phyloP scores from a whole-genome alignment of 306 rosid species.

The Amphicarpaea edgeworthii region DNA sequence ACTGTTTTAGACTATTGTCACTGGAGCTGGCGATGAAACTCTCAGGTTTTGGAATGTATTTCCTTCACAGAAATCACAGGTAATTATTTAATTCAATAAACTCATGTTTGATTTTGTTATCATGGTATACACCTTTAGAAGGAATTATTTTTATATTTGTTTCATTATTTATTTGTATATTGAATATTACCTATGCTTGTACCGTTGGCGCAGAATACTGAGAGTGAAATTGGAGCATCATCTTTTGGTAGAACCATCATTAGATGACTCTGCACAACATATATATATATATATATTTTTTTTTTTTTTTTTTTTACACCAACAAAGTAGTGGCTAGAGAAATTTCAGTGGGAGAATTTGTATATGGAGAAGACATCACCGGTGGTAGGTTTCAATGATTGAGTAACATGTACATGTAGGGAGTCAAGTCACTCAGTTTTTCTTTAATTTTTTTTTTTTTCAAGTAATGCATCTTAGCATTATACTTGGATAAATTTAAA shows the following conservation, averaged over 20 bases:
- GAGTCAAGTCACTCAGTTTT: constrained; percentile 17
- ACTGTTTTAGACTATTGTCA: constrained; percentile 81
- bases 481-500: constrained; percentile 6
- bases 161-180: constrained; percentile 5
- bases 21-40: constrained; percentile 97
- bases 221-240: constrained; percentile 88
- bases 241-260: constrained; percentile 80
- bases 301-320: no score
- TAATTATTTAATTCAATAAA: constrained; percentile 39
- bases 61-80: constrained; percentile 94
- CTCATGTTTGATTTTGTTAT: neutral
- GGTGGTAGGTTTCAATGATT: no score
- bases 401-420: constrained; percentile 30
- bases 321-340: neutral
- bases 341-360: constrained; percentile 29
- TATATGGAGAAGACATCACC: neutral
- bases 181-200: constrained; percentile 15
- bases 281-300: no score
- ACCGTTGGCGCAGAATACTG: constrained; percentile 81
- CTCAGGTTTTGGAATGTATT: constrained; percentile 93
- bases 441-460: constrained; percentile 5
- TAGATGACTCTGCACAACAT: constrained; percentile 55
- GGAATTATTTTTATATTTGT: constrained; percentile 6
- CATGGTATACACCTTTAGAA: neutral
- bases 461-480: constrained; percentile 40